phyloP scores from a whole-genome alignment of 2,329 filamentous ascomycete species.

The Phyllosticta citrichinensis region DNA sequence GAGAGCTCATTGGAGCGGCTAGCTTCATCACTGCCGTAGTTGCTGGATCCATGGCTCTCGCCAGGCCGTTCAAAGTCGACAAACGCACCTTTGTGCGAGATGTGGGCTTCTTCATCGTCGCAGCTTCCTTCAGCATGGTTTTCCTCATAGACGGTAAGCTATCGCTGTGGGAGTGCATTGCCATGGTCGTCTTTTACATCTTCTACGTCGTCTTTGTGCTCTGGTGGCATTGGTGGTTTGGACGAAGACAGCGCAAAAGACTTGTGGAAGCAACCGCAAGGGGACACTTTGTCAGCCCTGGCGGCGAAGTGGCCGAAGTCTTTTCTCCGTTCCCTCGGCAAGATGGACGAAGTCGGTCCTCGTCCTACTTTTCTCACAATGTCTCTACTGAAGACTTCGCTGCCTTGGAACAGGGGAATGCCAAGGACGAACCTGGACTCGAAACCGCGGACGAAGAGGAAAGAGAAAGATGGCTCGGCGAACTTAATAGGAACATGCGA shows the following conservation, averaged over 20 bases:
- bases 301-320: constrained; percentile 49
- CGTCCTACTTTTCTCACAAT: not conserved
- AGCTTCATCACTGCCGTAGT: constrained; percentile 96
- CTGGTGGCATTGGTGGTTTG: constrained; percentile 80
- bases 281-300: constrained; percentile 58
- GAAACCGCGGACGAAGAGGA: constrained; percentile 58
- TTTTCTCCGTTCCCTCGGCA: constrained; percentile 45
- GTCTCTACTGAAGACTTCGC: constrained; percentile 54
- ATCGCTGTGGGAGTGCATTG: constrained; percentile 76
- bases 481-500: constrained; percentile 89
- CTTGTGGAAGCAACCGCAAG: constrained; percentile 62
- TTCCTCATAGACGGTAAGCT: constrained; percentile 79
- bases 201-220: constrained; percentile 88
- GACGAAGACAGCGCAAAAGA: constrained; percentile 49
- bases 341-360: constrained; percentile 30
- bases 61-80: constrained; percentile 88
- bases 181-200: constrained; percentile 84
- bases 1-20: constrained; percentile 88
- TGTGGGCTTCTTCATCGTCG: constrained; percentile 81
- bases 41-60: constrained; percentile 91
- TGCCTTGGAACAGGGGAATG: constrained; percentile 48
- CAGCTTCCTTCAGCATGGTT: constrained; percentile 75
- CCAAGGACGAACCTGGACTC: constrained; percentile 49
- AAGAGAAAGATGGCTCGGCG: constrained; percentile 56
- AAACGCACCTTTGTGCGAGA: constrained; percentile 85